These are phyloP conservation scores for Metarhizium guizhouense DNA, from an alignment of 2,329 filamentous ascomycete genomes.

Conservation along the genomic window DNA sequence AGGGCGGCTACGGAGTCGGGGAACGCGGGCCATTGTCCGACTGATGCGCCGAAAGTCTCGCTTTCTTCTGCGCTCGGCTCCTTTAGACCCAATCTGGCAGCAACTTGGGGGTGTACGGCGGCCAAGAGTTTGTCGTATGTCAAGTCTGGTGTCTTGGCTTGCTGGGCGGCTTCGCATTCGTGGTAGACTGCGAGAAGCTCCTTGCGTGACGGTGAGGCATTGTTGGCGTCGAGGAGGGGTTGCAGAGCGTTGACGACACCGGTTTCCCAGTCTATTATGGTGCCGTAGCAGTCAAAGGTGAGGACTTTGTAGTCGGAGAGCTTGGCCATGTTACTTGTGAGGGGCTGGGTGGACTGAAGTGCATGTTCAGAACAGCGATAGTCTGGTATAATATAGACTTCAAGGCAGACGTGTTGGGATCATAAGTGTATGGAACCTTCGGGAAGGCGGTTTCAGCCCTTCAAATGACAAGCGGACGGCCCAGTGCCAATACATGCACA, in stretches of 20 bases:
- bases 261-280: conserved; percentile 69
- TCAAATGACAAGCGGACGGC: neutral
- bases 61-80: conserved; percentile 19
- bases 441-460: no score
- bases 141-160: conserved; percentile 46
- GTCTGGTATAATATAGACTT: neutral
- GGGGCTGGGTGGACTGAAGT: no score
- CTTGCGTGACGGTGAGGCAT: conserved; percentile 19
- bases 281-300: conserved; percentile 74
- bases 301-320: conserved; percentile 24
- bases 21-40: conserved; percentile 48
- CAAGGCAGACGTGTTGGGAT: no score
- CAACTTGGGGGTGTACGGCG: conserved; percentile 29
- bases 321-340: neutral
- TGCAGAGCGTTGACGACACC: conserved; percentile 49
- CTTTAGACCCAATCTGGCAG: conserved; percentile 18
- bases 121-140: conserved; percentile 29
- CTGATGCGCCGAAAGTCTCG: conserved; percentile 28
- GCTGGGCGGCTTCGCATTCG: conserved; percentile 42
- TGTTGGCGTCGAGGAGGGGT: conserved; percentile 22
- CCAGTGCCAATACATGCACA: neutral
- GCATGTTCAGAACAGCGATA: no score
- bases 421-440: no score
- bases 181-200: conserved; percentile 36
- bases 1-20: conserved; percentile 47